Evolutionary conservation across 1,284 basidiomycete genomes (phyloP).

Genomic region (Boletus albobrunnescens): DNA sequence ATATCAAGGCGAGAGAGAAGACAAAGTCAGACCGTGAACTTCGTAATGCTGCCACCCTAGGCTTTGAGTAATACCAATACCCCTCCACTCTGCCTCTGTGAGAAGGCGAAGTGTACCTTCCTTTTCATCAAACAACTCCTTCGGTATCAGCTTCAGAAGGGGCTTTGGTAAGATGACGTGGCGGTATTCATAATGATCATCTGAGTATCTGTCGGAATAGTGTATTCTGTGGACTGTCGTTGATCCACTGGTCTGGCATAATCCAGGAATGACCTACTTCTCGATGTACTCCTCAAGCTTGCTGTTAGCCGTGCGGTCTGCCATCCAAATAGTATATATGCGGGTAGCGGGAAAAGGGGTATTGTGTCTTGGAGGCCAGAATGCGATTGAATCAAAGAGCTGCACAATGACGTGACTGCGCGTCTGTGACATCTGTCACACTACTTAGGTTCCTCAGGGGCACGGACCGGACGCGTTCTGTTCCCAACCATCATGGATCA

Average conservation of each 20-base stretch:
- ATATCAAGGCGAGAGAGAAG: background rate
- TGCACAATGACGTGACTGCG: conserved; percentile 23
- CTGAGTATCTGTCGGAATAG: conserved; percentile 80
- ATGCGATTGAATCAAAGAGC: background rate
- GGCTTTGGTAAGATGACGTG: conserved; percentile 91
- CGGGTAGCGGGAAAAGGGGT: conserved; percentile 1
- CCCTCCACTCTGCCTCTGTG: conserved; percentile 87
- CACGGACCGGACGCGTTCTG: conserved; percentile 4
- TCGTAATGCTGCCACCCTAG: conserved; percentile 98
- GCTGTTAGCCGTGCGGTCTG: conserved; percentile 34
- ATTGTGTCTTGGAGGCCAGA: no score
- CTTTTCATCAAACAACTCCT: conserved; percentile 73
- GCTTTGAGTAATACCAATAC: conserved; percentile 93
- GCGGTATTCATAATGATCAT: conserved; percentile 83
- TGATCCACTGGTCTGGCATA: conserved; percentile 8
- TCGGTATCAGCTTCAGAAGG: conserved; percentile 84
- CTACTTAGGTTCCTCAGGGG: no score
- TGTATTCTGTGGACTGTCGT: conserved; percentile 55
- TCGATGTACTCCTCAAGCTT: conserved; percentile 67
- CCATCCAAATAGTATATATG: conserved; percentile 22
- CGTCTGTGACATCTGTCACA: conserved; percentile 24
- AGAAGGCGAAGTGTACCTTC: conserved; percentile 82
- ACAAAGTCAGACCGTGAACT: conserved; percentile 75
- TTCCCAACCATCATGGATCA: conserved; percentile 16
- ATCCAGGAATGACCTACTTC: conserved; percentile 42